phyloP scores from a whole-genome alignment of 306 rosid genomes.

The Potentilla sterilis region DNA sequence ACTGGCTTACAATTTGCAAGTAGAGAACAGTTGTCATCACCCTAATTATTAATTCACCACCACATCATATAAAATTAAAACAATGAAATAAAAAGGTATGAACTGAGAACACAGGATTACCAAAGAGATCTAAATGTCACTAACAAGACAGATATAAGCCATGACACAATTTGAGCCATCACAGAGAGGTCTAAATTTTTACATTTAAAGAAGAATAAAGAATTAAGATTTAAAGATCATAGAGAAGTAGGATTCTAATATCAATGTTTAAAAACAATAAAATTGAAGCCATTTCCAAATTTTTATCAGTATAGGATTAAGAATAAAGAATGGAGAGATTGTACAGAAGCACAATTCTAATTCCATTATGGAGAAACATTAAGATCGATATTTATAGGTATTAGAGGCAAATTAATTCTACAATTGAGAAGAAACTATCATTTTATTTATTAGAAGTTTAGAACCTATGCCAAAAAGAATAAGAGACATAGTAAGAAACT shows the following conservation, averaged over 20 bases:
- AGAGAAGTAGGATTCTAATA: not conserved
- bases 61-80: not conserved
- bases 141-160: not conserved
- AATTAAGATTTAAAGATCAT: not conserved
- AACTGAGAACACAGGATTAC: not conserved
- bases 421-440: not conserved
- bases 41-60: not conserved
- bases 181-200: too few species aligned
- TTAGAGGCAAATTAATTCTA: not conserved
- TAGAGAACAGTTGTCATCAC: not conserved
- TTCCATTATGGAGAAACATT: too few species aligned
- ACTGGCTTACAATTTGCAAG: not conserved
- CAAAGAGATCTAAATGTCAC: not conserved
- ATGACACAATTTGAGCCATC: not conserved
- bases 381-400: not conserved
- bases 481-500: not conserved
- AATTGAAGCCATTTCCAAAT: not conserved
- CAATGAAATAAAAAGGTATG: not conserved
- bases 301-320: not conserved
- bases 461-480: not conserved
- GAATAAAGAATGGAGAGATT: not conserved
- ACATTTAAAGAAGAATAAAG: not conserved
- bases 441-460: not conserved
- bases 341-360: too few species aligned
- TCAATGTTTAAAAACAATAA: too few species aligned